Conservation (phyloP, 2,329 filamentous ascomycete genomes). For the Ceratocystis albifundus region DNA sequence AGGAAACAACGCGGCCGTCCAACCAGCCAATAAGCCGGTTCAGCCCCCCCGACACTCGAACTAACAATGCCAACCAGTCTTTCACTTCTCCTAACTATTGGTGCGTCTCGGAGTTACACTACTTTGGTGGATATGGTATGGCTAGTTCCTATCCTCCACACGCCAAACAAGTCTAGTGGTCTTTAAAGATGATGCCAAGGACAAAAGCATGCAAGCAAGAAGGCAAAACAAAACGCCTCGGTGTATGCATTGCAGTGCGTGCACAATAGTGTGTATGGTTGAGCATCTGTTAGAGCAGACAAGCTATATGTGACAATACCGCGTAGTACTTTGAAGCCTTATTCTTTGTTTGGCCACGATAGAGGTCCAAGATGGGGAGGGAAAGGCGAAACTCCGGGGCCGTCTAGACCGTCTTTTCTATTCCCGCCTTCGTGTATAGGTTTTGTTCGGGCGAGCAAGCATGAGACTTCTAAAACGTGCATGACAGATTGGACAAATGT, state of each 20-base stretch:
- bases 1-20: too few relatives aligned
- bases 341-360: too few relatives aligned
- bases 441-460: neutral
- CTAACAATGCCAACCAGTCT: neutral
- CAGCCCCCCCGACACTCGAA: neutral
- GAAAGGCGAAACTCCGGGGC: too few relatives aligned
- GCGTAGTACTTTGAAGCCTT: too few relatives aligned
- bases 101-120: neutral
- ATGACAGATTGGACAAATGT: neutral
- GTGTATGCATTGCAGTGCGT: neutral
- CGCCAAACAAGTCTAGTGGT: neutral
- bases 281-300: too few relatives aligned
- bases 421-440: too few relatives aligned
- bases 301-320: too few relatives aligned
- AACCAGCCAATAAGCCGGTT: too few relatives aligned
- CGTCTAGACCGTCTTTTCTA: too few relatives aligned
- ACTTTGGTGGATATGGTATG: neutral
- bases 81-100: neutral
- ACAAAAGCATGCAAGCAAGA: neutral
- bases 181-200: neutral
- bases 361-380: too few relatives aligned
- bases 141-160: neutral
- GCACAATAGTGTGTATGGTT: neutral
- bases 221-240: neutral
- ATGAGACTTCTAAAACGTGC: neutral